A percentile compares a stretch with the other conserved stretches of the same genome.
These are phyloP conservation scores for Jacaranda copaia DNA, from an alignment of 257 asterid species.

Conservation along the genomic window DNA sequence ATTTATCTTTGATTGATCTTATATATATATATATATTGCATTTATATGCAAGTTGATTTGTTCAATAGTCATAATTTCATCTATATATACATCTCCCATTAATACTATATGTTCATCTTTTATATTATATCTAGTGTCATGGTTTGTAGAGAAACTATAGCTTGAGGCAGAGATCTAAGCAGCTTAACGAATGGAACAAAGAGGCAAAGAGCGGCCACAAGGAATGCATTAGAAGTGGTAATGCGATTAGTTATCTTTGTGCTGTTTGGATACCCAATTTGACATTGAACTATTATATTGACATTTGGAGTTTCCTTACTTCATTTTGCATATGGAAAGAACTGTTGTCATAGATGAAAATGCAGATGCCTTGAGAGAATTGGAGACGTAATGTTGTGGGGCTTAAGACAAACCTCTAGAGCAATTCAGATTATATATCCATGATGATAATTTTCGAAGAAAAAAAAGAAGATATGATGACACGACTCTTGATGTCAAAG, in stretches of 20 bases:
- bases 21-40: background rate
- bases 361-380: conserved; percentile 46
- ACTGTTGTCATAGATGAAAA: conserved; percentile 54
- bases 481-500: conserved; percentile 46
- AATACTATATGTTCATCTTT: background rate
- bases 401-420: conserved; percentile 27
- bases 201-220: conserved; percentile 56
- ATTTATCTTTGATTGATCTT: background rate
- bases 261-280: background rate
- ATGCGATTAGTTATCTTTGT: background rate
- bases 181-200: conserved; percentile 46
- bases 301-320: background rate
- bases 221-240: conserved; percentile 51
- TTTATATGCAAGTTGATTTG: background rate
- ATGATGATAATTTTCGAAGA: conserved; percentile 51
- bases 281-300: background rate
- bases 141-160: conserved; percentile 62
- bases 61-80: background rate
- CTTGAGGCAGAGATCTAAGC: conserved; percentile 73
- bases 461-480: conserved; percentile 37
- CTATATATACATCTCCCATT: background rate
- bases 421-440: conserved; percentile 60
- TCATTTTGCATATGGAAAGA: conserved; percentile 52
- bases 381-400: conserved; percentile 49
- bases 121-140: background rate